Percentiles rank a stretch among this genome's conserved stretches.
These are phyloP conservation scores for Didymellaceae sp. DNA, from an alignment of 2,329 filamentous ascomycete species.

Conservation along the genomic window DNA sequence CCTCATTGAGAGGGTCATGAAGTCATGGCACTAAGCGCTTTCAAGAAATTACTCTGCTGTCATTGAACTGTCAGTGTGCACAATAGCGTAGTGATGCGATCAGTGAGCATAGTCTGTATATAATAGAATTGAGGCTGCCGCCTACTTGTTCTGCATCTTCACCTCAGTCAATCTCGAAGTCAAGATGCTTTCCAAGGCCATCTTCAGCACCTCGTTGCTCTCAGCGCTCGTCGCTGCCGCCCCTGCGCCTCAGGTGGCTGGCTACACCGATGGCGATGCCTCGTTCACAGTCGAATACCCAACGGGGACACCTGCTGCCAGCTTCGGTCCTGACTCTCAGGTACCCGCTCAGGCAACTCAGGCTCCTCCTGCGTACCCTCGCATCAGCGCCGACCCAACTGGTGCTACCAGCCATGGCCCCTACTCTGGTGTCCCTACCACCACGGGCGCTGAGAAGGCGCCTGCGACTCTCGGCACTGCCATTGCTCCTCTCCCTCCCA, in stretches of 20 bases:
- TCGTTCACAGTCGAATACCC: slow-evolving; percentile 49
- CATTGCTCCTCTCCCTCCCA: slow-evolving; percentile 64
- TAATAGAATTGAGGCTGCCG: slow-evolving; percentile 7
- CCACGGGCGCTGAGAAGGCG: slow-evolving; percentile 71
- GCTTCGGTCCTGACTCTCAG: slow-evolving; percentile 54
- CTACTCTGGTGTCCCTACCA: slow-evolving; percentile 70
- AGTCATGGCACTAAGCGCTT: slow-evolving; percentile 36
- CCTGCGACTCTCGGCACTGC: slow-evolving; percentile 61
- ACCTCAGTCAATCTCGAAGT: slow-evolving; percentile 8
- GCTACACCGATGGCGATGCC: slow-evolving; percentile 55
- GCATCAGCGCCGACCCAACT: slow-evolving; percentile 57
- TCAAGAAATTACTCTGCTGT: slow-evolving; percentile 23
- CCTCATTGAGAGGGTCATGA: slow-evolving; percentile 45
- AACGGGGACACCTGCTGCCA: slow-evolving; percentile 46
- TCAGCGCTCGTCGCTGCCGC: slow-evolving; percentile 47
- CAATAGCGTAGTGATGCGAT: slow-evolving; percentile 12
- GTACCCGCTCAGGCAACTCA: slow-evolving; percentile 47
- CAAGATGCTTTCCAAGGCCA: slow-evolving; percentile 49
- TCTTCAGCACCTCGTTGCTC: slow-evolving; percentile 44
- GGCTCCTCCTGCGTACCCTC: slow-evolving; percentile 50
- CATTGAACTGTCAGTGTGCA: slow-evolving; percentile 28
- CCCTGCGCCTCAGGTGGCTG: slow-evolving; percentile 51
- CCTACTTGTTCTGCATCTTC: slow-evolving; percentile 4
- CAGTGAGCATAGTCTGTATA: slow-evolving; percentile 9
- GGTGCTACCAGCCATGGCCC: slow-evolving; percentile 73